Base-by-base conservation (phyloP, 176 grass and related monocot genomes). In the Carex littledalei region DNA sequence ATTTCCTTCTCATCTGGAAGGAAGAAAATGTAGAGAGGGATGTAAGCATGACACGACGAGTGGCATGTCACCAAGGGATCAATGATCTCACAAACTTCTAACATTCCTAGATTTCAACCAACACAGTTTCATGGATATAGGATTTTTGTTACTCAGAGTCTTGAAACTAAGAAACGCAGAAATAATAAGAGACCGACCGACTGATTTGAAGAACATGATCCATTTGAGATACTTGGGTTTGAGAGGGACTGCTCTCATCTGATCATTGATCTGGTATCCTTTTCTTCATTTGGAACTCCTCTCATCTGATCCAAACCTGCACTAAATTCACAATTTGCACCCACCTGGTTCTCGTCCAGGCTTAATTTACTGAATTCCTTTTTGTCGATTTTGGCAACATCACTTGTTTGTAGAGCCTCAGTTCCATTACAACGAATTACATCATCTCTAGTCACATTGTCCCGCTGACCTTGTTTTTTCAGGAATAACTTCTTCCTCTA, bases 401-500 rank as follows among this genome's bases (percentile, higher is more conserved):
- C 73, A 16, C 13, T 26, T 11, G n/a, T 52, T 47, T 53, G 71
- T 53, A 16, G 9, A 21, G 71, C 71, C 11, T 75, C 50, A 56
- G 50, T 55, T 54, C 43, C 84, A 43, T 49, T 47, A 85, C 55
- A 41, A 61, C 17, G 72, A 91, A 79, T 8, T 78, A 83, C 85
- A 83, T 90, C 63, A 20, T 90, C 87, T 75, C 81, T 80, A 43
- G 54, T 54, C 39, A 86, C 72, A 83, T 75, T 69, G 54, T 35
- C 66, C 60, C 88, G 77, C 3, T 35, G 1, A 13, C 37, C 86
- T 60, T 90, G 70, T 67, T 85, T 91, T 55, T 47, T 89, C 63
- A 64, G 86, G 50, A 90, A 93, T 67, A 49, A 85, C 70, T 89
- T 98, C 58, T 91, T 85, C 93, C 47, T 86, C 75, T 87, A 91